Conservation (phyloP, 179 eudicot species). For the Silene vulgaris region DNA sequence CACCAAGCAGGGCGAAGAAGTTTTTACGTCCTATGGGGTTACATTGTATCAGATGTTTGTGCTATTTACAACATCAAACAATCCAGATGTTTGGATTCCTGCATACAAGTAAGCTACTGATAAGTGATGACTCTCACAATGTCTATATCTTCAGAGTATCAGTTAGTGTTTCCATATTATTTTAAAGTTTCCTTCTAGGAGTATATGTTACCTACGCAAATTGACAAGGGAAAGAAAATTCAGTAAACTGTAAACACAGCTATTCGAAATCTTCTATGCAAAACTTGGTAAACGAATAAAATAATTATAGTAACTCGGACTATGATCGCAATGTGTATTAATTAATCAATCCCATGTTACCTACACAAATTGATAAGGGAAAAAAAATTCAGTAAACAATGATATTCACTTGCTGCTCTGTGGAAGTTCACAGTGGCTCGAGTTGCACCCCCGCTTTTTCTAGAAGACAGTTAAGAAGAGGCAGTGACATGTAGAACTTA, state of each 20-base stretch:
- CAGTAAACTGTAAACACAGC: neutral
- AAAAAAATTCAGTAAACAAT: neutral
- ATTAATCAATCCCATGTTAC: too few relatives aligned
- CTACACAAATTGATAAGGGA: too few relatives aligned
- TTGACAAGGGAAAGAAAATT: neutral
- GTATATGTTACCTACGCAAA: neutral
- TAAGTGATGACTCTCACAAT: constrained; percentile 19
- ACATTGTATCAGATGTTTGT: constrained; percentile 90
- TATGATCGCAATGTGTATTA: too few relatives aligned
- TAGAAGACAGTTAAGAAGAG: neutral
- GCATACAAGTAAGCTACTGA: constrained; percentile 84
- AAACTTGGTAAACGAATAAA: too few relatives aligned
- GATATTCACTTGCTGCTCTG: neutral
- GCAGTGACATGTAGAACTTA: neutral
- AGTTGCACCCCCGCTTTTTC: too few relatives aligned
- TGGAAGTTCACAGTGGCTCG: neutral
- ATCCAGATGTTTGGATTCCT: constrained; percentile 97
- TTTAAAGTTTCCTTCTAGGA: too few relatives aligned
- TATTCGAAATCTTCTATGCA: too few relatives aligned
- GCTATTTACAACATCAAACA: constrained; percentile 89
- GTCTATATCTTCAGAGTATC: constrained; percentile 1
- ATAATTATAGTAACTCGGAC: too few relatives aligned
- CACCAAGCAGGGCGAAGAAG: constrained; percentile 66
- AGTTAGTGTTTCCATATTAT: too few relatives aligned
- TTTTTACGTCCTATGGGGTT: constrained; percentile 74